Conservation (phyloP, 306 rosid genomes). For the Gastrolobium villosum region DNA sequence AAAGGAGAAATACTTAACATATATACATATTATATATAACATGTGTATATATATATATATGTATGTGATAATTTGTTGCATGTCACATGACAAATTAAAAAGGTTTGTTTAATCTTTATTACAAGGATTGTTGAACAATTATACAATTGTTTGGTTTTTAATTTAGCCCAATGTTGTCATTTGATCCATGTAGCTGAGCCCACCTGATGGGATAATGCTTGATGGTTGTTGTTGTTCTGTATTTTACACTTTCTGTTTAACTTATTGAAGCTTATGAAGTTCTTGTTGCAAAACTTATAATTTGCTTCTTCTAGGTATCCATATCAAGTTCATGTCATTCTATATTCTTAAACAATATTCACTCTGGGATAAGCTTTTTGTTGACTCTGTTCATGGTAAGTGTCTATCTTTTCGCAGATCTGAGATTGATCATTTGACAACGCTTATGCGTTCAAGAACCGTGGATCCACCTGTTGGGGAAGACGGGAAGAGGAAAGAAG, state of each 20-base stretch:
- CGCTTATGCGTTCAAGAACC: conserved; percentile 79
- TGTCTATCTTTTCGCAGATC: conserved; percentile 61
- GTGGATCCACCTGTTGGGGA: conserved; percentile 56
- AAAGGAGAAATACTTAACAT: too few species aligned
- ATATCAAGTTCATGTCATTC: conserved; percentile 1
- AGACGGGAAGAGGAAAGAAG: too few species aligned
- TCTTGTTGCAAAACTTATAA: conserved; percentile 14
- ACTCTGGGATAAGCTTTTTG: neutral
- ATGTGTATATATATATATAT: too few species aligned
- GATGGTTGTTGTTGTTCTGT: conserved; percentile 21
- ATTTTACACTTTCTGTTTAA: neutral
- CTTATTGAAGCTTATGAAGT: conserved; percentile 28
- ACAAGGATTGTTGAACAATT: neutral
- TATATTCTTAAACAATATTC: neutral
- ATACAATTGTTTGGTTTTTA: neutral
- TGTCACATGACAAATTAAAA: too few species aligned
- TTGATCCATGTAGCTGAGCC: conserved; percentile 5
- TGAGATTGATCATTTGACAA: conserved; percentile 86
- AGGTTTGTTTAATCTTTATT: conserved; percentile 9
- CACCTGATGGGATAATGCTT: conserved; percentile 20
- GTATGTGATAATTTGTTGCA: too few species aligned
- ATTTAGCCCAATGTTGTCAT: neutral
- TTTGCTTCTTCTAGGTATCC: conserved; percentile 13
- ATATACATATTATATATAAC: too few species aligned
- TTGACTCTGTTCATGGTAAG: conserved; percentile 38